Evolutionary conservation across 2,329 filamentous ascomycete species (phyloP).

Genomic region (Pseudogymnoascus sp.): DNA sequence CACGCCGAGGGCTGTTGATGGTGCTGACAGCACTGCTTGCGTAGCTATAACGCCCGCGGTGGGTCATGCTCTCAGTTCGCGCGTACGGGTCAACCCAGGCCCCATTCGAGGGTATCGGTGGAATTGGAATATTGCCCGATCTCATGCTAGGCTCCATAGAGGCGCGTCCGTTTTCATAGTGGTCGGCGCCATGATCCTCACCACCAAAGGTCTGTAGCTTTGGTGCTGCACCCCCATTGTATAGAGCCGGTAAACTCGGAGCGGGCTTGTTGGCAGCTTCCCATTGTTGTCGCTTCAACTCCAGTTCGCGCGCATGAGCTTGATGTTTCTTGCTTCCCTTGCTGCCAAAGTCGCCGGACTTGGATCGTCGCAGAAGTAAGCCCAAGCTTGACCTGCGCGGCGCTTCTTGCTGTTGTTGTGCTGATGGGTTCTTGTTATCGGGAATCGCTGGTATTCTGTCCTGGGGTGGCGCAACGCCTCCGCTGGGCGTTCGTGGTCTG

Average conservation of each 20-base stretch:
- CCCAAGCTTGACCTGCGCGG: conserved; percentile 44
- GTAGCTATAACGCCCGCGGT: conserved; percentile 93
- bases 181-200: conserved; percentile 43
- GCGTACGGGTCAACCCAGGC: conserved; percentile 66
- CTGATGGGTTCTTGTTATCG: conserved; percentile 28
- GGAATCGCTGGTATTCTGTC: conserved; percentile 30
- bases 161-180: conserved; percentile 34
- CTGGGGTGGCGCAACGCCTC: conserved; percentile 24
- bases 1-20: conserved; percentile 84
- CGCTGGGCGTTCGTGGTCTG: conserved; percentile 32
- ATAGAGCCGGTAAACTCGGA: conserved; percentile 48
- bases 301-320: conserved; percentile 38
- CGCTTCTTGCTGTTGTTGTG: conserved; percentile 18
- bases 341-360: conserved; percentile 58
- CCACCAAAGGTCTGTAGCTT: conserved; percentile 40
- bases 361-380: conserved; percentile 59
- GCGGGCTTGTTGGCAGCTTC: conserved; percentile 49
- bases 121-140: conserved; percentile 39
- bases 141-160: conserved; percentile 45
- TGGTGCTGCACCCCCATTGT: conserved; percentile 31
- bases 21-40: conserved; percentile 85
- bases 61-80: conserved; percentile 88
- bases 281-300: conserved; percentile 47
- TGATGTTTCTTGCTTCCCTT: conserved; percentile 54
- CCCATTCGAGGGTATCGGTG: conserved; percentile 44